These are phyloP conservation scores for Calonectria montana DNA, from an alignment of 2,329 filamentous ascomycete species.

Conservation along the genomic window DNA sequence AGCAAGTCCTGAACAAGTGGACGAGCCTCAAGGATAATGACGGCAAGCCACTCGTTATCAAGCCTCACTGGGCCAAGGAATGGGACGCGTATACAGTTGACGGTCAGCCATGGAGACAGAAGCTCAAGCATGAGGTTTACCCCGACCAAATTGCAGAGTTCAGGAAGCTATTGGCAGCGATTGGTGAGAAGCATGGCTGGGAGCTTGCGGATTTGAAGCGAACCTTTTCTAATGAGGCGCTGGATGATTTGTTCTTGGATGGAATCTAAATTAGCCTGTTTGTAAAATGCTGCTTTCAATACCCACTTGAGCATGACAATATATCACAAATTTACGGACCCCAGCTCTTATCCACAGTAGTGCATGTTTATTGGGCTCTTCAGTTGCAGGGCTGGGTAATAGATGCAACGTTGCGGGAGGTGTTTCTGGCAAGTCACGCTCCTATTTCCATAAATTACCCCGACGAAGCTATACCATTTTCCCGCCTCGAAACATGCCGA, in stretches of 20 bases:
- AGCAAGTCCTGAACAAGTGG: constrained; percentile 25
- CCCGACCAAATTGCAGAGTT: constrained; percentile 15
- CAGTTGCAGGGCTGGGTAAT: too few relatives aligned
- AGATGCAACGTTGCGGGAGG: too few relatives aligned
- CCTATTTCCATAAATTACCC: too few relatives aligned
- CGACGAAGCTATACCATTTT: too few relatives aligned
- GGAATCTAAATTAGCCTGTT: neutral
- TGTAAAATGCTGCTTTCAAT: too few relatives aligned
- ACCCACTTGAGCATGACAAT: too few relatives aligned
- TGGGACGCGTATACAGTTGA: constrained; percentile 22
- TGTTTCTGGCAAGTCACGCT: too few relatives aligned
- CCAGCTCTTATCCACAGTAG: too few relatives aligned
- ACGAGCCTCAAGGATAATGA: constrained; percentile 12
- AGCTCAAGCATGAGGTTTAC: constrained; percentile 15
- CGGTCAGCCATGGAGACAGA: constrained; percentile 14
- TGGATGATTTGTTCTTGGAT: constrained; percentile 2
- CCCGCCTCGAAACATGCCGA: too few relatives aligned
- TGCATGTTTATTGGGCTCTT: too few relatives aligned
- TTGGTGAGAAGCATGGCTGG: constrained; percentile 8
- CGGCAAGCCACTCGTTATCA: constrained; percentile 6
- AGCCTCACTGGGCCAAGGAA: constrained; percentile 27
- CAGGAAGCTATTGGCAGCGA: neutral
- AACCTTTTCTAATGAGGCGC: neutral
- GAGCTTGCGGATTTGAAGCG: constrained; percentile 2
- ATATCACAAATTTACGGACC: too few relatives aligned